Evolutionary conservation across 2,329 filamentous ascomycete species (phyloP).

Genomic region (Sclerotinia borealis): DNA sequence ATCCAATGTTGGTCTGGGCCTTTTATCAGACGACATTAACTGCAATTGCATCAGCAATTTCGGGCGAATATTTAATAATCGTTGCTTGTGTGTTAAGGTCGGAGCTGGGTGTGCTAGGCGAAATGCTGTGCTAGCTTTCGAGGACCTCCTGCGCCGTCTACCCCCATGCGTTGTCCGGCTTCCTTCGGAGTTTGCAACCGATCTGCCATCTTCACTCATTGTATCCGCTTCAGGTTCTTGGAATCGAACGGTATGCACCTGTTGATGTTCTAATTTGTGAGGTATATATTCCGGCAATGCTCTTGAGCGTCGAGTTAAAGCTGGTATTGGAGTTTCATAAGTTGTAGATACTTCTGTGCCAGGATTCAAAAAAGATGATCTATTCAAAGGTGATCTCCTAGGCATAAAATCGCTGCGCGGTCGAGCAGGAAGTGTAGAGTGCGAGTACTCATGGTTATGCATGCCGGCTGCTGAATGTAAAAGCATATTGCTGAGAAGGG

Average conservation of each 20-base stretch:
- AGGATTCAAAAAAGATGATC: constrained; percentile 30
- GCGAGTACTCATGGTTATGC: constrained; percentile 29
- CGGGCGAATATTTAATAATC: constrained; percentile 56
- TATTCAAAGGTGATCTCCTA: constrained; percentile 24
- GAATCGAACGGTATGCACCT: constrained; percentile 24
- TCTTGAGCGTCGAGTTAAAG: constrained; percentile 17
- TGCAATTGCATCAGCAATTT: constrained; percentile 68
- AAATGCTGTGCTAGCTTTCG: constrained; percentile 56
- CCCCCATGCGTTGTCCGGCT: constrained; percentile 23
- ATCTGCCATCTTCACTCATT: constrained; percentile 32
- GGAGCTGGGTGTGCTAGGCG: constrained; percentile 63
- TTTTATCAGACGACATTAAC: constrained; percentile 50
- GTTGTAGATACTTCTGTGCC: constrained; percentile 21
- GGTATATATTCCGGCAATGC: constrained; percentile 26
- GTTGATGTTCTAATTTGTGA: constrained; percentile 18
- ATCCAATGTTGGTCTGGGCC: constrained; percentile 64
- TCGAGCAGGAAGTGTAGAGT: constrained; percentile 11
- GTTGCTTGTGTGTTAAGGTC: constrained; percentile 50
- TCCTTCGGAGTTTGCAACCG: constrained; percentile 29
- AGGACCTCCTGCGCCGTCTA: constrained; percentile 39
- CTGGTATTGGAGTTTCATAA: constrained; percentile 21
- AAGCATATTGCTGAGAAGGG: constrained; percentile 26
- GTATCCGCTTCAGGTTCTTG: constrained; percentile 26
- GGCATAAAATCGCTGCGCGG: constrained; percentile 16
- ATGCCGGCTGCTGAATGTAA: constrained; percentile 28